Evolutionary conservation across 2,329 filamentous ascomycete genomes (phyloP).

Genomic region (Pleurostoma richardsiae): DNA sequence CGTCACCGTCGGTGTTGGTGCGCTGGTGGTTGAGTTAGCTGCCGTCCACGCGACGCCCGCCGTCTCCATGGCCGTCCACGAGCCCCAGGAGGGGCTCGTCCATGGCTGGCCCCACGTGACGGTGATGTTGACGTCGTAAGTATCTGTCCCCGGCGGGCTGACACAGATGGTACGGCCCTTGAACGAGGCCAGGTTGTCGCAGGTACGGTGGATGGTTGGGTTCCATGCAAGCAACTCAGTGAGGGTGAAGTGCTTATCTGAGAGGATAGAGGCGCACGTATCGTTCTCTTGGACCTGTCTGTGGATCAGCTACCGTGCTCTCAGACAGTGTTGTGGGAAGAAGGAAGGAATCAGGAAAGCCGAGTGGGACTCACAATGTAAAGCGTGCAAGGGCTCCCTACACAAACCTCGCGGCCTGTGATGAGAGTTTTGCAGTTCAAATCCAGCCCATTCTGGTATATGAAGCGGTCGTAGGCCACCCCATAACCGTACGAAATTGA

Average conservation of each 20-base stretch:
- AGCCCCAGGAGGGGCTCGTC: neutral
- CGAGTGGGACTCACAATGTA: neutral
- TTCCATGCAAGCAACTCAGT: neutral
- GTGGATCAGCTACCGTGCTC: neutral
- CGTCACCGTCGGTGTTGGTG: neutral
- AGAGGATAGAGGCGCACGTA: neutral
- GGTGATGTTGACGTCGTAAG: neutral
- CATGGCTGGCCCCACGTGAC: neutral
- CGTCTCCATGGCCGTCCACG: neutral
- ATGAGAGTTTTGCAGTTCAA: neutral
- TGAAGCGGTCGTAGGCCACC: neutral
- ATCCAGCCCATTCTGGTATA: neutral
- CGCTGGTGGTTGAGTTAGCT: neutral
- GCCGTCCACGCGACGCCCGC: neutral
- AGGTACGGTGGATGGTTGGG: neutral
- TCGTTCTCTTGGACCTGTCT: neutral
- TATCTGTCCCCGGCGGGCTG: neutral
- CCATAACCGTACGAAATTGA: neutral
- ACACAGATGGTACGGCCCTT: neutral
- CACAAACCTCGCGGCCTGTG: neutral
- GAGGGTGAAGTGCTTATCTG: neutral
- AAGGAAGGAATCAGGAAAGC: too few species aligned
- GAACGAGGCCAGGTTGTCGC: neutral
- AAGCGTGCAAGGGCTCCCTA: neutral
- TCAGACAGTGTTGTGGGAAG: neutral